Conservation (phyloP, 306 rosid genomes). For the Delonix regia region DNA sequence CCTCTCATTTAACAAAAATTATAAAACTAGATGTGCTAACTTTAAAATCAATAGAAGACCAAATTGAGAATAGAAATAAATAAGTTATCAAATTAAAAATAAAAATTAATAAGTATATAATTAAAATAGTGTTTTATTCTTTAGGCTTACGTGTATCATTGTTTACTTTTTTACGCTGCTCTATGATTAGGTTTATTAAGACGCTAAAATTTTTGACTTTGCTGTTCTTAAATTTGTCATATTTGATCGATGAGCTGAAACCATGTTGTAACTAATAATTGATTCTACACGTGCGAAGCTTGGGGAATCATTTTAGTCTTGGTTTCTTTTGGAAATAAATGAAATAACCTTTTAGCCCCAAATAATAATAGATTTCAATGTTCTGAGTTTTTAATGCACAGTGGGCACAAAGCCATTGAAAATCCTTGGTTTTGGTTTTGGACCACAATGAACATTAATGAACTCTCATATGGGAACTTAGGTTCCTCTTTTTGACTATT, state of each 20-base stretch:
- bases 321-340: background rate
- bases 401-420: background rate
- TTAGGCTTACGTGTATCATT: no score
- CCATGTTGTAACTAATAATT: constrained; percentile 28
- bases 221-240: constrained; percentile 34
- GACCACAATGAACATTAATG: background rate
- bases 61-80: no score
- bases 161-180: no score
- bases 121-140: no score
- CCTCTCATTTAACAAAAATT: no score
- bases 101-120: no score
- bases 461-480: background rate
- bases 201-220: constrained; percentile 6
- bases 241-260: constrained; percentile 24
- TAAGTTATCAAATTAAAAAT: no score
- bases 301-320: background rate
- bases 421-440: constrained; percentile 9
- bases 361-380: no score
- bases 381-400: background rate
- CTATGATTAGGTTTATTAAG: background rate
- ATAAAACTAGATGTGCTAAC: no score
- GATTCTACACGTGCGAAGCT: background rate
- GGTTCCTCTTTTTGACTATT: background rate
- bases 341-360: background rate
- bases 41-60: no score